Evolutionary conservation across 192 early-diverging fungal genomes (phyloP).

Genomic region (Mortierella hygrophila): DNA sequence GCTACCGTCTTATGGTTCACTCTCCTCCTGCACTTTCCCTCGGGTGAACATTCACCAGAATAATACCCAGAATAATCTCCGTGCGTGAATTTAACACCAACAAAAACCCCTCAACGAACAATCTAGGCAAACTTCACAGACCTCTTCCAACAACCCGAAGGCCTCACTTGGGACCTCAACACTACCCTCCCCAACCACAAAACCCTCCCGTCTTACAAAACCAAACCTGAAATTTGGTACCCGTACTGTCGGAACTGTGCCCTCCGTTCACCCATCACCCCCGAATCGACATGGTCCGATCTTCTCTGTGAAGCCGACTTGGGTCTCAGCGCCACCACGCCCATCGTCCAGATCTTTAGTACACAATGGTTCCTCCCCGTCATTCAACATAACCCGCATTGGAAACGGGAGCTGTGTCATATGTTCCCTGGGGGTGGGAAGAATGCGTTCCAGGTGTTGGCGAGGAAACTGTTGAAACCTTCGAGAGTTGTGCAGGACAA

Average conservation of each 20-base stretch:
- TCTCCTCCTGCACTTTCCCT: background rate
- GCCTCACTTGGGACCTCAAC: conserved; percentile 34
- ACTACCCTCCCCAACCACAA: conserved; percentile 21
- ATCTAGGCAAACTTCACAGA: conserved; percentile 52
- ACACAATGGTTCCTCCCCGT: conserved; percentile 54
- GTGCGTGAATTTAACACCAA: background rate
- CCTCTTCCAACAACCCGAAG: conserved; percentile 35
- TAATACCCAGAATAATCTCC: background rate
- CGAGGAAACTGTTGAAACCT: conserved; percentile 24
- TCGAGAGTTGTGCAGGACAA: conserved; percentile 27
- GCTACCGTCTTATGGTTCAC: background rate
- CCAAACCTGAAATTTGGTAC: conserved; percentile 46
- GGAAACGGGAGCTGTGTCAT: conserved; percentile 24
- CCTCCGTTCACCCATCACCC: conserved; percentile 39
- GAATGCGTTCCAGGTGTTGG: conserved; percentile 37
- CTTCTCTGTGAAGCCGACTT: conserved; percentile 31
- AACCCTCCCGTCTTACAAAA: conserved; percentile 21
- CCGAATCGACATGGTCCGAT: conserved; percentile 36
- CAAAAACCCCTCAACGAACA: background rate
- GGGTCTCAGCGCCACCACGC: conserved; percentile 1
- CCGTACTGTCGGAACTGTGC: conserved; percentile 54
- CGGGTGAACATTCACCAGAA: background rate
- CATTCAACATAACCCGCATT: conserved; percentile 45
- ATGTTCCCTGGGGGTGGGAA: conserved; percentile 44
- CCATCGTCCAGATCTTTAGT: conserved; percentile 31